Evolutionary conservation across 163 green algal species (phyloP).

Genomic region (Chloromonas sp.): DNA sequence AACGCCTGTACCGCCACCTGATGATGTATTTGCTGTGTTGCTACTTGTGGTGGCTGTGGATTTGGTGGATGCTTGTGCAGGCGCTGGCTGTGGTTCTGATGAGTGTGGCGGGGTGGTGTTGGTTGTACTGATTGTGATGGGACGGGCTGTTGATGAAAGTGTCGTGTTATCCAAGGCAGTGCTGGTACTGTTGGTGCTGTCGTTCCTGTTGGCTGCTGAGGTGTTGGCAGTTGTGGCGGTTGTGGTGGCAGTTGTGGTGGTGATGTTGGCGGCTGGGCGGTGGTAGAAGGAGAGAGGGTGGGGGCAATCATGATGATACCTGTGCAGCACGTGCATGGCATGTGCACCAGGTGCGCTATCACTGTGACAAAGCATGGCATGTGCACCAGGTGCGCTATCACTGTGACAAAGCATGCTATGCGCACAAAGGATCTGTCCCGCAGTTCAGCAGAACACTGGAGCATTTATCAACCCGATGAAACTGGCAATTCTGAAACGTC

Average conservation of each 20-base stretch:
- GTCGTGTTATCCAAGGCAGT: background rate
- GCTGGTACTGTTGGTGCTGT: background rate
- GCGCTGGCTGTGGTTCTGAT: background rate
- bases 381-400: background rate
- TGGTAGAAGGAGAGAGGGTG: conserved; percentile 13
- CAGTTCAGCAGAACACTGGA: background rate
- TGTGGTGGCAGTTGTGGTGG: background rate
- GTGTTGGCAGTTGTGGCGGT: background rate
- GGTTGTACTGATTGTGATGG: no score
- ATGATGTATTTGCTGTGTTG: background rate
- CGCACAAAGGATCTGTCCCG: background rate
- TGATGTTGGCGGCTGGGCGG: conserved; percentile 1
- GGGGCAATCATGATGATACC: conserved; percentile 29
- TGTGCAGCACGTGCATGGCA: background rate
- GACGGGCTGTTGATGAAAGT: no score
- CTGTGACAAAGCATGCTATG: background rate
- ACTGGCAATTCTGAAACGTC: background rate
- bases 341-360: background rate
- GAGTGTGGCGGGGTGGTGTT: background rate
- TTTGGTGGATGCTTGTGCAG: background rate
- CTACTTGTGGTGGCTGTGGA: background rate
- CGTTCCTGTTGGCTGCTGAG: background rate
- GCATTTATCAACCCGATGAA: no score
- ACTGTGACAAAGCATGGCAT: background rate
- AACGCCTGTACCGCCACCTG: background rate